A percentile compares a stretch with the other conserved stretches of the same genome.
Conservation (phyloP, 169 alveolate genomes). For the Eimeria maxima region DNA sequence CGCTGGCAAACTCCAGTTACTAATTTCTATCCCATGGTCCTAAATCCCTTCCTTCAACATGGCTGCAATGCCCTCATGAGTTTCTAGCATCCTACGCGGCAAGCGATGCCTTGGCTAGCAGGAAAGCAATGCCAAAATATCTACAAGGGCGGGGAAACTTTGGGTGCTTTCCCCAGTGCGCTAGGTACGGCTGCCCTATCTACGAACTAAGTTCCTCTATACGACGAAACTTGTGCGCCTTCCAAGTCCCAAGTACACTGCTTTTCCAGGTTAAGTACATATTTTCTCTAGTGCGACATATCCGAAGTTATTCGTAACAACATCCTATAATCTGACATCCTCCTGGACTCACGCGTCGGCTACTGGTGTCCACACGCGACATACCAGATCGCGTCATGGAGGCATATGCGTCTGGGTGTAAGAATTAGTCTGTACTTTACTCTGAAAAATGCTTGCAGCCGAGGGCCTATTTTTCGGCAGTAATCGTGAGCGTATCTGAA, state of each 20-base stretch:
- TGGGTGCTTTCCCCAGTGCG: no score
- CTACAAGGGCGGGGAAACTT: no score
- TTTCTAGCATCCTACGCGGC: neutral
- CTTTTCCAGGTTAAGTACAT: neutral
- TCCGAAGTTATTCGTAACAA: neutral
- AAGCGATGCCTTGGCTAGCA: neutral
- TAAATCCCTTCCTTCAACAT: neutral
- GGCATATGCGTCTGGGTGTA: neutral
- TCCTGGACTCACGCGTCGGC: neutral
- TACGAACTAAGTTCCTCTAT: neutral
- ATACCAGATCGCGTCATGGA: neutral
- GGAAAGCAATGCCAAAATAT: neutral
- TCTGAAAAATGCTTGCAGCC: neutral
- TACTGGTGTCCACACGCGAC: neutral
- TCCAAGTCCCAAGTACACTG: neutral
- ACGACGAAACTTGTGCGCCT: neutral
- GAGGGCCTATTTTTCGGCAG: neutral
- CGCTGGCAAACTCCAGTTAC: neutral
- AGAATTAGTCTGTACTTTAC: neutral
- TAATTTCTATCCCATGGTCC: neutral
- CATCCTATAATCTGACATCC: neutral
- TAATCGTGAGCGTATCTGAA: neutral
- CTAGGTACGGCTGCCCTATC: neutral
- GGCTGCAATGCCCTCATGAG: neutral
- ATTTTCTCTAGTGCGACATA: neutral